These are phyloP conservation scores for Cladorrhinum sp. DNA, from an alignment of 2,329 filamentous ascomycete genomes.

Conservation along the genomic window DNA sequence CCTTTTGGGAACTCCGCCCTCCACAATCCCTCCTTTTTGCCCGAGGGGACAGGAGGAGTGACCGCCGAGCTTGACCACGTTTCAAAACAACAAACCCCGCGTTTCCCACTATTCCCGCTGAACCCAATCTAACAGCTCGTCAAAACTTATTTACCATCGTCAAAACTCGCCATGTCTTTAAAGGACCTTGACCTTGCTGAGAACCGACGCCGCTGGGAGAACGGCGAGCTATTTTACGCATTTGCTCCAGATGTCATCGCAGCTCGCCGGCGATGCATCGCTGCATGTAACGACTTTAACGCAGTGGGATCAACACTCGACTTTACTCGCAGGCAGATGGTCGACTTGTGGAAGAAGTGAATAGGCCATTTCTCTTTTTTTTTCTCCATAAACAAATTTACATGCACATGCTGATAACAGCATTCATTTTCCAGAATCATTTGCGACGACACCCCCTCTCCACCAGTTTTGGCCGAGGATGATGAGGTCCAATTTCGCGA, in stretches of 20 bases:
- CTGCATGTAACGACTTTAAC: conserved; percentile 64
- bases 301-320: conserved; percentile 46
- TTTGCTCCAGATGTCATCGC: conserved; percentile 67
- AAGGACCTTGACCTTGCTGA: conserved; percentile 40
- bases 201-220: conserved; percentile 56
- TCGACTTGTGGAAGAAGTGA: conserved; percentile 71
- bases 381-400: neutral
- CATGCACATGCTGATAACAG: no score
- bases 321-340: conserved; percentile 56
- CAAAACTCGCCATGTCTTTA: conserved; percentile 10
- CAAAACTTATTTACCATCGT: neutral
- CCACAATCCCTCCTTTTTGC: no score
- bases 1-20: no score
- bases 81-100: no score
- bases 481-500: conserved; percentile 62
- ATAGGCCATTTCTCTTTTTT: no score
- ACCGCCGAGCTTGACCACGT: no score
- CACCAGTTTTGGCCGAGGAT: conserved; percentile 50
- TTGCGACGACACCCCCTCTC: conserved; percentile 60
- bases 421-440: conserved; percentile 59
- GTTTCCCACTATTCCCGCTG: no score
- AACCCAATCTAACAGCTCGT: no score
- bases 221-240: conserved; percentile 70
- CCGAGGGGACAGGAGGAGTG: no score
- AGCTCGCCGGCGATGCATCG: conserved; percentile 59